These are phyloP conservation scores for Malassezia furfur DNA, from an alignment of 1,284 basidiomycete species.

Conservation along the genomic window DNA sequence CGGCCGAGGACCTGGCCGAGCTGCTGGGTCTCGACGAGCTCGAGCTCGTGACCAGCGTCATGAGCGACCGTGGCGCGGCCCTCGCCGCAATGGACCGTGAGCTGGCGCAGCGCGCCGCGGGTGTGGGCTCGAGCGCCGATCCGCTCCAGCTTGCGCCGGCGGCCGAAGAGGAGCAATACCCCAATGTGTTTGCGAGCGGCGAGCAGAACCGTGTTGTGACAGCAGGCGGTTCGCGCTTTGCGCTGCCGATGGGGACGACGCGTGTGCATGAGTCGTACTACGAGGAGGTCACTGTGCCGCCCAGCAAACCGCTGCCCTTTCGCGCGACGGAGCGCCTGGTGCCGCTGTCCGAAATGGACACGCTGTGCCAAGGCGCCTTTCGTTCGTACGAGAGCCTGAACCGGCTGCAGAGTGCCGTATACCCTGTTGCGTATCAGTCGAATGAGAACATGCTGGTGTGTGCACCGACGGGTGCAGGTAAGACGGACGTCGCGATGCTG, in stretches of 20 bases:
- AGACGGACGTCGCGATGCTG: constrained; percentile 97
- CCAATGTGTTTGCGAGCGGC: constrained; percentile 77
- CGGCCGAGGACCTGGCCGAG: constrained; percentile 63
- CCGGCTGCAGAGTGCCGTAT: constrained; percentile 89
- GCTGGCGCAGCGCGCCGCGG: constrained; percentile 59
- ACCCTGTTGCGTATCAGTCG: constrained; percentile 79
- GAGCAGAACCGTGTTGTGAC: constrained; percentile 64
- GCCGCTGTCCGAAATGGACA: constrained; percentile 64
- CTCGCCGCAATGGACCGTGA: constrained; percentile 1
- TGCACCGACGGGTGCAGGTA: constrained; percentile 56
- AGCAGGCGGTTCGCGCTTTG: constrained; percentile 63
- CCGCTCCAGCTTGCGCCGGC: constrained; percentile 62
- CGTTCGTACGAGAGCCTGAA: constrained; percentile 79
- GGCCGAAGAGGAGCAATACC: constrained; percentile 61
- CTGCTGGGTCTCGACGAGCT: constrained; percentile 78
- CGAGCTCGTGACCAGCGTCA: constrained; percentile 52
- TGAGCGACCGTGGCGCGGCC: constrained; percentile 27
- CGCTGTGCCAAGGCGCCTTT: constrained; percentile 75
- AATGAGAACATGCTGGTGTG: constrained; percentile 91
- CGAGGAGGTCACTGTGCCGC: constrained; percentile 78
- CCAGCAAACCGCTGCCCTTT: constrained; percentile 69
- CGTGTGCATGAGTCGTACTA: constrained; percentile 55
- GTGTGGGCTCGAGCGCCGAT: constrained; percentile 51
- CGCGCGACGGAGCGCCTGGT: constrained; percentile 66
- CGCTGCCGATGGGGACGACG: constrained; percentile 73